Evolutionary conservation across 2,329 filamentous ascomycete species (phyloP).

Genomic region (Hymenoscyphus fructigenus): DNA sequence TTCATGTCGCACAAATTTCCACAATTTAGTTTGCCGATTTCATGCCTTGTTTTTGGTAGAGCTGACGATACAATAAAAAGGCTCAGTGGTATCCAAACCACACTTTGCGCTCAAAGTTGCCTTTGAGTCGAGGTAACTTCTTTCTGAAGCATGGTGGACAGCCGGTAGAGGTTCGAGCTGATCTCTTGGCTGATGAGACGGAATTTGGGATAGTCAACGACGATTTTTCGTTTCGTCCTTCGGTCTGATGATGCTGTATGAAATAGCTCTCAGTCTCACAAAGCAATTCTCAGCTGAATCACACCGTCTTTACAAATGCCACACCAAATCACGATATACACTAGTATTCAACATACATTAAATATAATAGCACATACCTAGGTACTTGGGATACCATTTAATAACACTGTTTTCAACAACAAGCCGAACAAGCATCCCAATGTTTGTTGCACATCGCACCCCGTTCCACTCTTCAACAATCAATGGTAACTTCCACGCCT

Average conservation of each 20-base stretch:
- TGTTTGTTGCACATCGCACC: conserved; percentile 24
- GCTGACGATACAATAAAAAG: conserved; percentile 17
- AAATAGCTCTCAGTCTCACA: neutral
- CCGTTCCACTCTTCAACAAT: conserved; percentile 16
- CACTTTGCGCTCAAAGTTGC: conserved; percentile 30
- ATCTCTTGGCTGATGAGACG: conserved; percentile 28
- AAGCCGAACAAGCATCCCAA: neutral
- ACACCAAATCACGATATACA: neutral
- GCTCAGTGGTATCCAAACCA: conserved; percentile 35
- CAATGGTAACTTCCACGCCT: conserved; percentile 18
- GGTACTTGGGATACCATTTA: neutral
- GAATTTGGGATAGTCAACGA: conserved; percentile 32
- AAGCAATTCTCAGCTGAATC: neutral
- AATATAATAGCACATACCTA: neutral
- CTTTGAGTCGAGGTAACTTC: conserved; percentile 31
- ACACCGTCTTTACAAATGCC: neutral
- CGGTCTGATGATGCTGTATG: neutral
- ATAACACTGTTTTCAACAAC: neutral
- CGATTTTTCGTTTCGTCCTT: conserved; percentile 26
- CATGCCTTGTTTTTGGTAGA: neutral
- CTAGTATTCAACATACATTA: neutral
- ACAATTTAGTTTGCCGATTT: neutral
- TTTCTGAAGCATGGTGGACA: conserved; percentile 32
- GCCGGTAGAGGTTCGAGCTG: conserved; percentile 32
- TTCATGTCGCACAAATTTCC: neutral